Percentiles rank a stretch among this genome's conserved stretches.
phyloP scores from a whole-genome alignment of 257 asterid genomes.

The Solanum tarijense region DNA sequence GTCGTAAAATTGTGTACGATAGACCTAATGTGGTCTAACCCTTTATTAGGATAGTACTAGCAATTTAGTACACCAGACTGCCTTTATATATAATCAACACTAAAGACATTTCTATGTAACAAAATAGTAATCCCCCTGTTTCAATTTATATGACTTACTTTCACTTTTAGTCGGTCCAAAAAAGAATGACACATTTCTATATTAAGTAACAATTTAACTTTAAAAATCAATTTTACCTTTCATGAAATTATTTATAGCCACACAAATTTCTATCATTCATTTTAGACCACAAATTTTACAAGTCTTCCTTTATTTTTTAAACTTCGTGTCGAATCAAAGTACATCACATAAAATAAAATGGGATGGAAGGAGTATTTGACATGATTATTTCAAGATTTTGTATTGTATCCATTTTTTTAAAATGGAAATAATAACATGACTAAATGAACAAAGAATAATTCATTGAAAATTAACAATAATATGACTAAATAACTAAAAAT shows the following conservation, averaged over 20 bases:
- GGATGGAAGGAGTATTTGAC: not conserved
- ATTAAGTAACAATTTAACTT: too few species aligned
- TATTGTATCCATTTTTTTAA: not conserved
- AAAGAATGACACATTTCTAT: too few species aligned
- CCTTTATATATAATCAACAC: not conserved
- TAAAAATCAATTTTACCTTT: too few species aligned
- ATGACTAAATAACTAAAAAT: not conserved
- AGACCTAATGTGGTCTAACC: not conserved
- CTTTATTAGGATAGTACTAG: not conserved
- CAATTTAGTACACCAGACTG: not conserved
- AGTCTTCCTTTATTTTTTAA: too few species aligned
- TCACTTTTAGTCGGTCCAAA: too few species aligned
- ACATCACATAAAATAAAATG: too few species aligned
- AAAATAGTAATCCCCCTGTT: not conserved
- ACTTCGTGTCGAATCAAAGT: too few species aligned
- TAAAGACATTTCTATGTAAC: not conserved
- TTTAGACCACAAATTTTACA: too few species aligned
- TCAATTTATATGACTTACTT: too few species aligned
- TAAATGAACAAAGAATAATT: not conserved
- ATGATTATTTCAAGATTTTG: not conserved
- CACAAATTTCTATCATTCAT: too few species aligned
- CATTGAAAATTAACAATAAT: not conserved
- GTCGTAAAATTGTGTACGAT: not conserved
- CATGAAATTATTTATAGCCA: too few species aligned
- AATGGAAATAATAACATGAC: not conserved